phyloP scores from a whole-genome alignment of 805 yeast species.

The Zygosaccharomyces siamensis region DNA sequence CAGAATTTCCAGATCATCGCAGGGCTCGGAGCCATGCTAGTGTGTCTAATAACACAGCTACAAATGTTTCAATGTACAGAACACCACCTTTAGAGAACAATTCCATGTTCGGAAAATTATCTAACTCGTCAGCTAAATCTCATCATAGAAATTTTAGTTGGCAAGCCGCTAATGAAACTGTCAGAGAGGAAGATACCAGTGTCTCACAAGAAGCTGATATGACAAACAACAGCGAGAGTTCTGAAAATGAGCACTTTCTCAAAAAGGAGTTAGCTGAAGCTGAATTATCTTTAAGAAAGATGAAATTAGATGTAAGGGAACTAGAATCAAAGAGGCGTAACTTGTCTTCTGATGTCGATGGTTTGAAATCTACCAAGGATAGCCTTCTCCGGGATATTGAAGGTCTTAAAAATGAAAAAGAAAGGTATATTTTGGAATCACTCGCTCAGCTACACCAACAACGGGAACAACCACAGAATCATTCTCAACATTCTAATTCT shows the following conservation, averaged over 20 bases:
- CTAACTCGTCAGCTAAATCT: constrained; percentile 11
- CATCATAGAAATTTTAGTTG: constrained; percentile 14
- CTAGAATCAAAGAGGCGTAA: constrained; percentile 42
- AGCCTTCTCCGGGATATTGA: constrained; percentile 44
- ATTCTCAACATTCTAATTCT: not conserved
- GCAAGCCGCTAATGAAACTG: constrained; percentile 12
- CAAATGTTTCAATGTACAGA: constrained; percentile 24
- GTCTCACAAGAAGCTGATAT: not conserved
- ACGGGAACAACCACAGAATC: not conserved
- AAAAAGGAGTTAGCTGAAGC: constrained; percentile 24
- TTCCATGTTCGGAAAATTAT: constrained; percentile 11
- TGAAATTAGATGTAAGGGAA: constrained; percentile 40
- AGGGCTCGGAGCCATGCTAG: constrained; percentile 15
- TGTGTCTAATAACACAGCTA: constrained; percentile 6
- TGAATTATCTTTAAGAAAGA: constrained; percentile 38
- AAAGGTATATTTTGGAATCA: constrained; percentile 14
- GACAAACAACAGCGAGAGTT: not conserved
- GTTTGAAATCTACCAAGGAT: constrained; percentile 44
- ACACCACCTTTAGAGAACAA: constrained; percentile 23
- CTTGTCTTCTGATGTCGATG: constrained; percentile 47
- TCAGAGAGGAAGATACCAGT: constrained; percentile 8
- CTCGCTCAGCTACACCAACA: constrained; percentile 10
- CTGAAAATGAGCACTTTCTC: constrained; percentile 12
- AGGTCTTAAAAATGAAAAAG: constrained; percentile 24
- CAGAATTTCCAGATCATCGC: constrained; percentile 8